phyloP scores from a whole-genome alignment of 257 asterid species.

The Nicotiana otophora region DNA sequence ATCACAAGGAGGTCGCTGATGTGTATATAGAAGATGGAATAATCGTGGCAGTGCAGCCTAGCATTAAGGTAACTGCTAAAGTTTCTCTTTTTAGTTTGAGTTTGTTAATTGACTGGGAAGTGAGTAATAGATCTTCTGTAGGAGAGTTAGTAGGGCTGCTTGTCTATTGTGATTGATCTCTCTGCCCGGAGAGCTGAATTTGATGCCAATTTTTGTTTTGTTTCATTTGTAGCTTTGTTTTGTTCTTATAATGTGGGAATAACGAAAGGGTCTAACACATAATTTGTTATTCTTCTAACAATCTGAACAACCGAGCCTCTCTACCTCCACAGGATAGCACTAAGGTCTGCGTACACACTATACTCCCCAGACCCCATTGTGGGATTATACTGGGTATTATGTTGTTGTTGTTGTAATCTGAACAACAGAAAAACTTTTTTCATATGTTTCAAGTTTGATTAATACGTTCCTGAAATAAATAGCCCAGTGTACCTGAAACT shows the following conservation, averaged over 20 bases:
- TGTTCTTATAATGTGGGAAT: not conserved
- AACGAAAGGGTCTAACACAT: not conserved
- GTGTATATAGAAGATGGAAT: slow-evolving; percentile 80
- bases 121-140: not conserved
- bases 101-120: not conserved
- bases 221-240: not conserved
- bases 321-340: too few species aligned
- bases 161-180: not conserved
- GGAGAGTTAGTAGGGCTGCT: not conserved
- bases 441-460: not conserved
- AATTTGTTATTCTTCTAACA: not conserved
- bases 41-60: slow-evolving; percentile 54
- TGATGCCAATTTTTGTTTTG: not conserved
- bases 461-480: not conserved
- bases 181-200: slow-evolving; percentile 1
- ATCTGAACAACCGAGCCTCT: not conserved
- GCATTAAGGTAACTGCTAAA: slow-evolving; percentile 45
- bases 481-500: too few species aligned
- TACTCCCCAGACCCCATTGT: too few species aligned
- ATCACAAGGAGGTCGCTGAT: slow-evolving; percentile 78
- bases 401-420: not conserved
- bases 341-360: too few species aligned
- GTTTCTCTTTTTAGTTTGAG: too few species aligned
- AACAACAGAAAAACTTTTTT: not conserved
- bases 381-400: too few species aligned